Percentiles rank a stretch among this genome's conserved stretches.
Conservation (phyloP, 116 monocot species). For the Iris pallida region DNA sequence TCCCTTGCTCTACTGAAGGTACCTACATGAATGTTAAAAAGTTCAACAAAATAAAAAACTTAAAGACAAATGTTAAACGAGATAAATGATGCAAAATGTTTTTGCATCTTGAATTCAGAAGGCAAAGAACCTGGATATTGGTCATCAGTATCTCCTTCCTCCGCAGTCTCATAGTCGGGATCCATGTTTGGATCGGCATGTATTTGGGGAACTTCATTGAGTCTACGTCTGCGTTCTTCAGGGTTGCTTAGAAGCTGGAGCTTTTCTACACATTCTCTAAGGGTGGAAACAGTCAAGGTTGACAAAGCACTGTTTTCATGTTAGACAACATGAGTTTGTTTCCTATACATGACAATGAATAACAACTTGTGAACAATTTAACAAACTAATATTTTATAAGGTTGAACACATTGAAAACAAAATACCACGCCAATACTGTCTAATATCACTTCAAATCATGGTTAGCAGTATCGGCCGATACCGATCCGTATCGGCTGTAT, state of each 20-base stretch:
- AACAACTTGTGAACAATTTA: too few species aligned
- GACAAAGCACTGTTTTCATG: background rate
- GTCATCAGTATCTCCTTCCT: slow-evolving; percentile 46
- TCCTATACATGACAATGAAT: too few species aligned
- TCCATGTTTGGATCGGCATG: slow-evolving; percentile 97
- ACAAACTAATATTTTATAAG: too few species aligned
- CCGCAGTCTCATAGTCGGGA: slow-evolving; percentile 81
- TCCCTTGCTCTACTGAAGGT: slow-evolving; percentile 35
- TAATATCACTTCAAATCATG: too few species aligned
- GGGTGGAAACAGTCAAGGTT: slow-evolving; percentile 64
- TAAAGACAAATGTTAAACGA: background rate
- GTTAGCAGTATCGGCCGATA: too few species aligned
- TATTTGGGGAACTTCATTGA: slow-evolving; percentile 74
- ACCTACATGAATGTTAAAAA: slow-evolving; percentile 40
- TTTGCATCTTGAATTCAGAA: background rate
- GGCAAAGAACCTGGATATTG: slow-evolving; percentile 46
- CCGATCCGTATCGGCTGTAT: too few species aligned
- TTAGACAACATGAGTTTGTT: too few species aligned
- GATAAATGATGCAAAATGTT: background rate
- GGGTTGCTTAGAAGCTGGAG: slow-evolving; percentile 73
- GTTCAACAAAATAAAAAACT: background rate
- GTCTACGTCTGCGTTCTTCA: slow-evolving; percentile 70
- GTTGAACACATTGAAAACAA: too few species aligned
- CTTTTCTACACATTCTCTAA: slow-evolving; percentile 97
- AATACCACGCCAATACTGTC: too few species aligned